A percentile compares a stretch with the other conserved stretches of the same genome.
Evolutionary conservation across 208 protist genomes (phyloP).

Genomic region (Blastocrithidia nonstop): DNA sequence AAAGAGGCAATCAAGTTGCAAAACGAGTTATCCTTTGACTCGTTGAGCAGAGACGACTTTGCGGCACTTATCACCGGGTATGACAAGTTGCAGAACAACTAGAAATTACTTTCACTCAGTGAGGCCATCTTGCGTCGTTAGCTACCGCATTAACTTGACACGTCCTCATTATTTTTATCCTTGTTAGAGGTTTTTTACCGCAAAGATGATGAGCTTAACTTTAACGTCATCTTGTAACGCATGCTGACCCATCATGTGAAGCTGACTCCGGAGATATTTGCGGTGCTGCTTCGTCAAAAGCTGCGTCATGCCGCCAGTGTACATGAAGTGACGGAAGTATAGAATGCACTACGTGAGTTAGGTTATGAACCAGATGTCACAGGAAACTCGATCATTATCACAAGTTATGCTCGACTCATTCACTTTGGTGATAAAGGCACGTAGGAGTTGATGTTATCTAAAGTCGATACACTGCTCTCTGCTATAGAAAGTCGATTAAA

Average conservation of each 20-base stretch:
- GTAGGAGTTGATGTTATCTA: conserved; percentile 78
- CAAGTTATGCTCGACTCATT: conserved; percentile 56
- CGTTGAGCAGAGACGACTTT: conserved; percentile 40
- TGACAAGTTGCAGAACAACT: conserved; percentile 39
- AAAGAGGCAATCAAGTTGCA: conserved; percentile 41
- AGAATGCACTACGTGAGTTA: conserved; percentile 33
- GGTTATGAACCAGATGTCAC: conserved; percentile 65
- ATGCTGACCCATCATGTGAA: conserved; percentile 21
- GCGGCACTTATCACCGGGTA: conserved; percentile 73
- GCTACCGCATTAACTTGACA: too few relatives aligned
- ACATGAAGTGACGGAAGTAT: conserved; percentile 60
- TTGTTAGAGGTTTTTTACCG: conserved; percentile 50
- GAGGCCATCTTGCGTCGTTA: too few relatives aligned
- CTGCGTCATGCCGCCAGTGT: conserved; percentile 46
- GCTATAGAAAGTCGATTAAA: conserved; percentile 72
- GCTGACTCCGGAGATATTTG: conserved; percentile 24
- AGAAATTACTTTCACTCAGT: conserved; percentile 43
- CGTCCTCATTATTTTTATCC: conserved; percentile 19
- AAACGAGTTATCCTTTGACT: conserved; percentile 21
- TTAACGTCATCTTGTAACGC: conserved; percentile 40
- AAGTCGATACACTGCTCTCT: conserved; percentile 76
- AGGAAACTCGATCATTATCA: conserved; percentile 77
- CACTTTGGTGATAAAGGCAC: conserved; percentile 75
- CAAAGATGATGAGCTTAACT: conserved; percentile 32
- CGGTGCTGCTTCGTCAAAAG: conserved; percentile 48